Percentiles rank a stretch among this genome's conserved stretches.
phyloP scores from a whole-genome alignment of 257 asterid genomes.

The Petunia secreta region DNA sequence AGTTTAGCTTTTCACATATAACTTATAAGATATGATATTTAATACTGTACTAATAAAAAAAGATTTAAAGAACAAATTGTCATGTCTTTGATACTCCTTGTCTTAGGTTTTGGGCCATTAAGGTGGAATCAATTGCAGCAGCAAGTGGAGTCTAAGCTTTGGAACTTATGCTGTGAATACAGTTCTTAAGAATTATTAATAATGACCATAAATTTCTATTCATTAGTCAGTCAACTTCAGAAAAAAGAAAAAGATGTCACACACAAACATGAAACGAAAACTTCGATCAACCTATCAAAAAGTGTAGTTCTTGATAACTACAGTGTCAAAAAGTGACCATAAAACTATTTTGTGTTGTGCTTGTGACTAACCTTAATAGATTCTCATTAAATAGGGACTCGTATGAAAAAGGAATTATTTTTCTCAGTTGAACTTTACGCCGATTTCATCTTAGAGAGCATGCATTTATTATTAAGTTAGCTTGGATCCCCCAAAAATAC shows the following conservation, averaged over 20 bases:
- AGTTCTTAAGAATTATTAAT: background rate
- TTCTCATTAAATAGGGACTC: background rate
- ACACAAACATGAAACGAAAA: background rate
- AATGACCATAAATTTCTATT: background rate
- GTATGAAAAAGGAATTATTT: background rate
- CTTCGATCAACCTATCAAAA: background rate
- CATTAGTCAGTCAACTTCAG: background rate
- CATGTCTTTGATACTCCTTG: background rate
- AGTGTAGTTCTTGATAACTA: background rate
- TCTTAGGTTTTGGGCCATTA: background rate
- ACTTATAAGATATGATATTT: background rate
- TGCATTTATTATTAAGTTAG: too few relatives aligned
- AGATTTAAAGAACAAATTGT: background rate
- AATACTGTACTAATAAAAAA: background rate
- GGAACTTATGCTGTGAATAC: constrained; percentile 2
- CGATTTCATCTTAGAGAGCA: background rate
- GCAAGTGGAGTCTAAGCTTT: background rate
- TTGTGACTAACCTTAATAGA: too few relatives aligned
- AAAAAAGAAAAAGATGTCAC: background rate
- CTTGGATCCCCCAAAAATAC: too few relatives aligned
- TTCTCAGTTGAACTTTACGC: background rate
- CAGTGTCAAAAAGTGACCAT: background rate
- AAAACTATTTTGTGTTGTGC: background rate
- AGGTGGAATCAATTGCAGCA: background rate
- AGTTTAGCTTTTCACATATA: background rate